Percentiles rank a stretch among this genome's conserved stretches.
phyloP scores from a whole-genome alignment of 805 yeast genomes.

The Pichia manshurica region DNA sequence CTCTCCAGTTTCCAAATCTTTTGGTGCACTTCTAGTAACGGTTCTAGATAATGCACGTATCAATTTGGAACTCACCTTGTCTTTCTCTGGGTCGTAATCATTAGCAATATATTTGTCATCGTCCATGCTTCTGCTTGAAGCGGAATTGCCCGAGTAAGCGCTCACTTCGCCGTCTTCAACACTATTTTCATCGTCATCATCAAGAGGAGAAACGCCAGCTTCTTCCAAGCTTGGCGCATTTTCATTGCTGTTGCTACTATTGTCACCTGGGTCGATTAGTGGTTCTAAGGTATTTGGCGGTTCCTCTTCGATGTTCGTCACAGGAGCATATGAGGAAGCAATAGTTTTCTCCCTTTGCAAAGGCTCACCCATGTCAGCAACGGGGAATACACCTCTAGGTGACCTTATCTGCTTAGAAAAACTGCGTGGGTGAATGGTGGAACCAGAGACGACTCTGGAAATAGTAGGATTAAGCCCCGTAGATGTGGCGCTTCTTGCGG shows the following conservation, averaged over 20 bases:
- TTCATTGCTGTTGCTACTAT: constrained; percentile 23
- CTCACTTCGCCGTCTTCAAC: constrained; percentile 25
- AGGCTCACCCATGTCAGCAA: constrained; percentile 70
- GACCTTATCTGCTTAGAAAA: constrained; percentile 34
- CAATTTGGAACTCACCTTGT: constrained; percentile 23
- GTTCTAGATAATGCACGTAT: constrained; percentile 24
- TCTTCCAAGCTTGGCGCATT: background rate
- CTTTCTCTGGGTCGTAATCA: constrained; percentile 23
- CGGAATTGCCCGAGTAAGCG: constrained; percentile 1
- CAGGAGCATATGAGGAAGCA: constrained; percentile 35
- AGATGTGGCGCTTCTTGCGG: background rate
- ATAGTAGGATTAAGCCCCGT: background rate
- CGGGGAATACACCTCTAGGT: constrained; percentile 78
- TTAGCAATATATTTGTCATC: constrained; percentile 27
- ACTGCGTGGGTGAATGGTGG: constrained; percentile 6
- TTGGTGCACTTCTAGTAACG: constrained; percentile 10
- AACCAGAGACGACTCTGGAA: background rate
- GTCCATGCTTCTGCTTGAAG: constrained; percentile 16
- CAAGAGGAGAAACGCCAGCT: too few relatives aligned
- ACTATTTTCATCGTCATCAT: constrained; percentile 15
- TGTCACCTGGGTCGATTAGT: constrained; percentile 5
- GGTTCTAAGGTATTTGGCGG: constrained; percentile 13
- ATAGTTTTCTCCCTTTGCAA: constrained; percentile 50
- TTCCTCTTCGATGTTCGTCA: too few relatives aligned
- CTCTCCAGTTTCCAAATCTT: constrained; percentile 8